Conservation (phyloP, 345 rosid genomes). For the Eucalyptus polyanthemos region DNA sequence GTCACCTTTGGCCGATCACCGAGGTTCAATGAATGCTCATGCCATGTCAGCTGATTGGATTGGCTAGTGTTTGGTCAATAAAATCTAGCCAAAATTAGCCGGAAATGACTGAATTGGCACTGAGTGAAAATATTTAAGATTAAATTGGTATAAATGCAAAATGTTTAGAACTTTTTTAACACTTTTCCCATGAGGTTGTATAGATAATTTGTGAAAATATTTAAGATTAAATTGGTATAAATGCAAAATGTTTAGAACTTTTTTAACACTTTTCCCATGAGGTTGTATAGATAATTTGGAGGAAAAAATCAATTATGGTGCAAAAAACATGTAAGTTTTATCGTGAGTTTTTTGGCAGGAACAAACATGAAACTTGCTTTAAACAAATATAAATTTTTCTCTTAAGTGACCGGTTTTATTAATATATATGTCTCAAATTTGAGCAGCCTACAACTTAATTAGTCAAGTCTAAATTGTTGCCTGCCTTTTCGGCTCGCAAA, state of each 20-base stretch:
- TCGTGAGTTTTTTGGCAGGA: not conserved
- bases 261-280: not conserved
- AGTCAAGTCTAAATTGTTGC: not conserved
- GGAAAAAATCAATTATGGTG: not conserved
- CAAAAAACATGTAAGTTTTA: not conserved
- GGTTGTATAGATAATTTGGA: not conserved
- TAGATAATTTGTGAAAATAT: too few relatives aligned
- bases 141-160: too few relatives aligned
- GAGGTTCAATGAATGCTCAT: too few relatives aligned
- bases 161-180: too few relatives aligned
- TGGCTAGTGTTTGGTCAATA: fast-evolving
- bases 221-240: too few relatives aligned
- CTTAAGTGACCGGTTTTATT: not conserved
- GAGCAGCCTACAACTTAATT: not conserved
- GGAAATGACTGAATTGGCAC: fast-evolving
- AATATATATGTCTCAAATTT: not conserved
- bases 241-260: too few relatives aligned
- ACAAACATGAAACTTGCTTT: not conserved
- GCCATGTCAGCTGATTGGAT: fast-evolving
- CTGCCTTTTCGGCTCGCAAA: not conserved
- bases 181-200: not conserved
- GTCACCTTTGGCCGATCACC: fast-evolving
- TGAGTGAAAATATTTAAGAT: fast-evolving
- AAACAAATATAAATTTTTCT: not conserved
- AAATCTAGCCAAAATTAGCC: fast-evolving